A percentile compares a stretch with the other conserved stretches of the same genome.
Evolutionary conservation across 805 yeast species (phyloP).

Genomic region (Wickerhamiella nectarea): DNA sequence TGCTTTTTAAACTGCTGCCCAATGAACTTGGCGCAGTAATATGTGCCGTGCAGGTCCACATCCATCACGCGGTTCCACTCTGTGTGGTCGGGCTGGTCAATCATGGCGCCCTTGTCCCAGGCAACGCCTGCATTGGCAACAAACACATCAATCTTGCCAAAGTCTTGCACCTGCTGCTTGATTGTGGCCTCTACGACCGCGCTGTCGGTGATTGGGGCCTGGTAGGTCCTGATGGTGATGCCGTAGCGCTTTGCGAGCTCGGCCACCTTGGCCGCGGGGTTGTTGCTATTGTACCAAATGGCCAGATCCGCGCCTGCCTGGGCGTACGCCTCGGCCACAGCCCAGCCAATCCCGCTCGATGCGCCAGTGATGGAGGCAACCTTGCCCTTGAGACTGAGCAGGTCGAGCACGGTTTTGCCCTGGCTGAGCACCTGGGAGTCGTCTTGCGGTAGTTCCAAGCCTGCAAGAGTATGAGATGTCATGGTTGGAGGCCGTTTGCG

Average conservation of each 20-base stretch:
- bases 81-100: conserved; percentile 37
- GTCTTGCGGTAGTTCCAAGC: conserved; percentile 13
- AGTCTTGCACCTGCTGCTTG: conserved; percentile 43
- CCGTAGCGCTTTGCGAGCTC: conserved; percentile 43
- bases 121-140: conserved; percentile 88
- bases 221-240: conserved; percentile 49
- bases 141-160: conserved; percentile 69
- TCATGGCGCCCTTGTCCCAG: conserved; percentile 56
- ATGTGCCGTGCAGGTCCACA: conserved; percentile 69
- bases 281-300: conserved; percentile 47
- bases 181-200: conserved; percentile 39
- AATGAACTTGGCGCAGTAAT: conserved; percentile 61
- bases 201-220: conserved; percentile 40
- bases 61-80: conserved; percentile 63
- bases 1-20: conserved; percentile 66
- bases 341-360: conserved; percentile 73
- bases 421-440: conserved; percentile 16
- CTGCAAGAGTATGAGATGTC: conserved; percentile 9
- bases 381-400: conserved; percentile 39
- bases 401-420: conserved; percentile 17
- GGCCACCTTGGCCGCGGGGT: conserved; percentile 48
- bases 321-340: conserved; percentile 70
- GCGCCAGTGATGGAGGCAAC: conserved; percentile 76
- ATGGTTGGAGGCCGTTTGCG: too few relatives aligned
- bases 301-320: conserved; percentile 84